Evolutionary conservation across 2,329 filamentous ascomycete genomes (phyloP).

Genomic region (Colletotrichum tamarilloi): DNA sequence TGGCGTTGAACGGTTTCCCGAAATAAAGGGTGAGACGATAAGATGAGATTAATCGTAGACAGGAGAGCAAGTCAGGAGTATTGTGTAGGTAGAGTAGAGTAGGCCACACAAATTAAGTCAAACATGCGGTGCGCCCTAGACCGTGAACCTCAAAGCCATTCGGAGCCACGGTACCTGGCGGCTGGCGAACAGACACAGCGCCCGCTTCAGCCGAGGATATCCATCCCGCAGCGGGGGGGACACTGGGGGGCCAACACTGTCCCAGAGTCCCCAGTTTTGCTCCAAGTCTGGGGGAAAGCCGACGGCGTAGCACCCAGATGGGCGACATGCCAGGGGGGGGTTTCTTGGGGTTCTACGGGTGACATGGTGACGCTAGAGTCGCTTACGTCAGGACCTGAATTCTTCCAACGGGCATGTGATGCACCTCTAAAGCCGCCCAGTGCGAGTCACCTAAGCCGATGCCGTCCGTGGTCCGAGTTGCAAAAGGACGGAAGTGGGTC

Average conservation of each 20-base stretch:
- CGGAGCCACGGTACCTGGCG: conserved; percentile 33
- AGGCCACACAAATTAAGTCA: not conserved
- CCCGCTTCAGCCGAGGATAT: conserved; percentile 40
- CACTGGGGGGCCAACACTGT: not conserved
- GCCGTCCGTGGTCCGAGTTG: conserved; percentile 10
- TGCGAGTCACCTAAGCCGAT: conserved; percentile 1
- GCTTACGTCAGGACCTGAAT: conserved; percentile 31
- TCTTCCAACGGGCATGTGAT: conserved; percentile 31
- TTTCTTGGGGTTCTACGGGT: not conserved
- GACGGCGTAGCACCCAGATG: conserved; percentile 2
- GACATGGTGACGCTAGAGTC: not conserved
- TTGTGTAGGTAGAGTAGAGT: not conserved
- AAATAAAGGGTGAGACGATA: conserved; percentile 11
- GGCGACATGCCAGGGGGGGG: conserved; percentile 22
- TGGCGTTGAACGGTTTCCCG: conserved; percentile 6
- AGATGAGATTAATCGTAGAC: not conserved
- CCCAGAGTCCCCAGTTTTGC: conserved; percentile 3
- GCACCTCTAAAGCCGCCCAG: not conserved
- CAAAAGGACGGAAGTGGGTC: conserved; percentile 23
- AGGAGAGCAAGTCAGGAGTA: not conserved
- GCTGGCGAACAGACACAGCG: conserved; percentile 33
- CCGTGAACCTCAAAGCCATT: conserved; percentile 35
- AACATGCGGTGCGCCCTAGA: conserved; percentile 28
- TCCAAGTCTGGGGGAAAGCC: conserved; percentile 19
- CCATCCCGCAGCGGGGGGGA: conserved; percentile 35